Base-by-base conservation (phyloP, 768 basidiomycete species). In the Dacryopinax spathularia region DNA sequence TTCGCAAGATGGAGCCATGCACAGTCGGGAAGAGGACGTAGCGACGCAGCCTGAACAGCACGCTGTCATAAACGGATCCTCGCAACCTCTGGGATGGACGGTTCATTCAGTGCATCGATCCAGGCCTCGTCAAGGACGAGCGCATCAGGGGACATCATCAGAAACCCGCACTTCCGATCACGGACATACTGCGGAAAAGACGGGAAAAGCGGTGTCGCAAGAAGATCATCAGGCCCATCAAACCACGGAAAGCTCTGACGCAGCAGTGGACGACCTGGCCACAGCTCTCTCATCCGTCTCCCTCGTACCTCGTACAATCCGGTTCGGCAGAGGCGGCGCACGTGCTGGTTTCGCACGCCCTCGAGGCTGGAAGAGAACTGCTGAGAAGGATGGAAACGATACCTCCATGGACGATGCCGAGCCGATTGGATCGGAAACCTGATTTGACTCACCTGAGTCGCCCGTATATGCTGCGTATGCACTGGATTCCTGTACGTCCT, bases 311-410 rank as follows among this genome's bases (percentile, higher is more conserved):
- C 74, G 82, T 2, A 79, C 85, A 0, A 80, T 90, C 39, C 80
- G 84, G 13, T 91, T 91, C 65, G 88, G 88, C 27, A 78, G 87
- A 36, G 89, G 89, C 0, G 84, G 83, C 2, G 48, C 48, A 5
- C 22, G 29, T 9, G 48, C 48, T 3, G 48, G 48, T 9, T 56
- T 56, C 25, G 25, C 25, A 18, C 22, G 48, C 25, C 48, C 48
- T 5, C 48, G 15, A 29, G 48, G 48, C 2, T 20, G 48, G 48
- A 56, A 56, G 48, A 56, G 31, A 18, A n/a, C 36, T n/a, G n/a
- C n/a, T n/a, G n/a, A n/a, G 36, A 37, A 37, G 10, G 36, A 10
- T 37, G 36, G 36, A n/a, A 37, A 10, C 12, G 12, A 37, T 37
- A n/a, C 10, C 36, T n/a, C 36, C n/a, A n/a, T 10, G n/a, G 36